These are phyloP conservation scores for Lithospermum erythrorhizon DNA, from an alignment of 257 asterid genomes.

Conservation along the genomic window DNA sequence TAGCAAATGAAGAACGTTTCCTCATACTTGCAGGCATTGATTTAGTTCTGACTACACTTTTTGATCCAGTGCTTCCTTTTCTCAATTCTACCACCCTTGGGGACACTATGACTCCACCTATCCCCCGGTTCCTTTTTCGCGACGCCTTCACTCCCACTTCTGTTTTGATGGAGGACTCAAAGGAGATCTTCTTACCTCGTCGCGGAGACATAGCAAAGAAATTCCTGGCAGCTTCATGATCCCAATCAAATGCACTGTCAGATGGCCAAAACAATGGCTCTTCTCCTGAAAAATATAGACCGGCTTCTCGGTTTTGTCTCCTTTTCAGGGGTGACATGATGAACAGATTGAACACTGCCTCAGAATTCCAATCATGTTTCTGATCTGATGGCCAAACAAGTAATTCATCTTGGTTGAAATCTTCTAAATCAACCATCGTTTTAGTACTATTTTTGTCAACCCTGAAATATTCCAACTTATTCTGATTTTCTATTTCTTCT, in stretches of 20 bases:
- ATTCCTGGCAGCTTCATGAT: constrained; percentile 1
- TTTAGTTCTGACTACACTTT: constrained; percentile 1
- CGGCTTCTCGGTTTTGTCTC: not conserved
- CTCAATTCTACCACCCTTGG: not conserved
- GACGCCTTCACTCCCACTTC: not conserved
- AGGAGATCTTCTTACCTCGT: not conserved
- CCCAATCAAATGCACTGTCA: not conserved
- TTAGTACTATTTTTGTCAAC: not conserved
- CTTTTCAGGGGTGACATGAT: constrained; percentile 6
- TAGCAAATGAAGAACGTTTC: not conserved
- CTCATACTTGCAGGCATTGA: constrained; percentile 1
- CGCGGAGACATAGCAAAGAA: constrained; percentile 2
- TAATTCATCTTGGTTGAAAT: not conserved
- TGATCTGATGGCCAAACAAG: constrained; percentile 2
- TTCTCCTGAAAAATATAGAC: not conserved
- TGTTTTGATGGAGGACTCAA: not conserved
- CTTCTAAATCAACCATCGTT: not conserved
- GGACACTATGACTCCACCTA: not conserved
- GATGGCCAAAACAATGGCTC: constrained; percentile 4
- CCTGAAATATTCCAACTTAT: not conserved
- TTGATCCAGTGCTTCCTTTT: not conserved
- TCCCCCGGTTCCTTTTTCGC: constrained; percentile 3
- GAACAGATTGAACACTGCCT: constrained; percentile 2
- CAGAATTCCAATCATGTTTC: constrained; percentile 2
- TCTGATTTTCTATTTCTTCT: not conserved